phyloP scores from a whole-genome alignment of 306 rosid genomes.

The Fagus crenata region DNA sequence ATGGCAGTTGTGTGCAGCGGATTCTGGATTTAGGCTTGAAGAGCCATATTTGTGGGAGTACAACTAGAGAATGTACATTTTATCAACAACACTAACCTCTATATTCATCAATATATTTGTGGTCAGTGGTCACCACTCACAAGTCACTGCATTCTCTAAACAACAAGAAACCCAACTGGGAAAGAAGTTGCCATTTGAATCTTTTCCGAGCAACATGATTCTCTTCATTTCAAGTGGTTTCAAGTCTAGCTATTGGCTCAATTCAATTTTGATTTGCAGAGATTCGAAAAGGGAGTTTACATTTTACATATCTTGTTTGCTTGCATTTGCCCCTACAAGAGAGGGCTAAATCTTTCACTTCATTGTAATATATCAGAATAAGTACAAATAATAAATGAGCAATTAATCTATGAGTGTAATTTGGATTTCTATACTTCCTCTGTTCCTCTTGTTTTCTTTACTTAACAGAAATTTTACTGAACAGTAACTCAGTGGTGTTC shows the following conservation, averaged over 20 bases:
- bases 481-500: too few species aligned
- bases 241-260: constrained; percentile 6
- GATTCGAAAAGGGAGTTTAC: constrained; percentile 7
- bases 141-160: constrained; percentile 15
- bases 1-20: constrained; percentile 66
- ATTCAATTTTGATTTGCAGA: constrained; percentile 13
- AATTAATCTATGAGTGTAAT: not conserved
- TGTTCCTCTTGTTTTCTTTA: too few species aligned
- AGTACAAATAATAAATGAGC: constrained; percentile 9
- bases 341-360: not conserved
- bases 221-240: constrained; percentile 1
- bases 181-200: not conserved
- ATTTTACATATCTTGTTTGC: constrained; percentile 1
- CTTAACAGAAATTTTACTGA: too few species aligned
- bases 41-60: constrained; percentile 71
- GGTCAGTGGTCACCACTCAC: too few species aligned
- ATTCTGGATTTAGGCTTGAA: constrained; percentile 51
- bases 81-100: not conserved
- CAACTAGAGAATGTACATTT: constrained; percentile 2
- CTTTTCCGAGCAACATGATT: not conserved
- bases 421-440: not conserved
- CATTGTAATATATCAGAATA: constrained; percentile 9
- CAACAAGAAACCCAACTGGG: constrained; percentile 17
- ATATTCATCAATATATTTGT: not conserved
- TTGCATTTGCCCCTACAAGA: constrained; percentile 3